Evolutionary conservation across 1,284 basidiomycete species (phyloP), one percentile per base, ranked within the genome.

Genomic region (Pisolithus thermaeus): DNA sequence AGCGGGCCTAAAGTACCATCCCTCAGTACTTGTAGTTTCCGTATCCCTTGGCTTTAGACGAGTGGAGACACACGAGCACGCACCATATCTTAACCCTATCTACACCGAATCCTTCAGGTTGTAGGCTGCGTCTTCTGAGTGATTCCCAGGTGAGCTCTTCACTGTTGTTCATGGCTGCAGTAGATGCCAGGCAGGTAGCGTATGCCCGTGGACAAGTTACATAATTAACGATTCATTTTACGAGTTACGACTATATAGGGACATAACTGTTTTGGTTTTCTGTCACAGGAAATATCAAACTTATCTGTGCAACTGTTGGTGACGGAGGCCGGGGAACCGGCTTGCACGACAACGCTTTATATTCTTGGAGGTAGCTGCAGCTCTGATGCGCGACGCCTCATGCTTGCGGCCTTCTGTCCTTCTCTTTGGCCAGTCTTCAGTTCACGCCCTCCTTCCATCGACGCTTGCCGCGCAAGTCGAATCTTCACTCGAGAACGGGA

Each of bases 401-500:
- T 80, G 82, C 70, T 79, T 81, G 54, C 79, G 79, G 50, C 84
- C 85, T 14, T 75, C 73, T 39, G 70, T 87, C 20, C 75, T 92
- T 25, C 70, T 91, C 7, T 71, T 87, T 20, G 82, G 82, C 6
- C 63, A 72, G 30, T 80, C 81, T 59, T 79, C 78, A 7, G 64
- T 92, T 11, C 76, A 84, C 48, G 82, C 87, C 1, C 75, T 92
- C 12, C 75, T 87, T 16, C 84, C 84, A 0, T 79, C 85, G 8
- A 88, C 87, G 1, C 72, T 87, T 41, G 80, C 87, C 49, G 82
- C 84, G 1, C 87, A 90, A 65, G 78, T 80, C 25, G 87, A 91
- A 58, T 77, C 81, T 1, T 66, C 90, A 36, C 73, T 92, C 18
- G 78, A 83, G 46, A 77, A 71, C 54, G 84, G 84, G 56, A 72